Base-by-base conservation (phyloP, 2,329 filamentous ascomycete species). In the Diaporthe velutina region DNA sequence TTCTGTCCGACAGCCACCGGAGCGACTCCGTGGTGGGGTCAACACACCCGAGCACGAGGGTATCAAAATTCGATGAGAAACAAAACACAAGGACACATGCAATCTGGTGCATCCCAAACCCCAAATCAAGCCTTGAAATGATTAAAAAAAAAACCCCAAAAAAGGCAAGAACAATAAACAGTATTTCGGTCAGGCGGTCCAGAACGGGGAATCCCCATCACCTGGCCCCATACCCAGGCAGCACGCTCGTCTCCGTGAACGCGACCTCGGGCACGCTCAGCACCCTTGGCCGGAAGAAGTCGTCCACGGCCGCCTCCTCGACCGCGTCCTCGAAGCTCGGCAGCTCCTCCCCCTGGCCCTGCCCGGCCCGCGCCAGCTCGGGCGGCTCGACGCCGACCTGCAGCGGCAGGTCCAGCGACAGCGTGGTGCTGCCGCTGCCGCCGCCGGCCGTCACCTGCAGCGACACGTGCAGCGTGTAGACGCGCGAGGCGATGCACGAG, bases 401-500 rank as follows among this genome's bases (percentile, higher is more conserved):
- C 58, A 91, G 76, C 9, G 89, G 89, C 55, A 90, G 79, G 30
- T 80, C 79, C 35, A 91, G 80, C 52, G 84, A 84, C 54, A 90
- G 77, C 68, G 82, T 84, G 5, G 83, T 85, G 78, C 83, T 86
- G 73, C 71, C 71, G 73, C 70, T 66, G 2, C 83, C 81, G 10
- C 86, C 82, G 22, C 84, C 86, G 3, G 84, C 82, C 8, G 78
- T 75, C 13, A 85, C 70, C 9, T 82, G 83, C 8, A 91, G 78
- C 19, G 83, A 81, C 55, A 88, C 78, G 77, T 86, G 85, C 40
- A 91, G 79, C 6, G 86, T 84, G 80, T 91, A 91, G n/a, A 86
- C 85, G 35, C 90, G 87, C 10, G 88, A 88, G 50, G 85, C 83
- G 80, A 91, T 86, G 83, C 90, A 91, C 12, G 87, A 88, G 82